Conservation (phyloP, 177 flowering plant species). For the Vitis hybrid region DNA sequence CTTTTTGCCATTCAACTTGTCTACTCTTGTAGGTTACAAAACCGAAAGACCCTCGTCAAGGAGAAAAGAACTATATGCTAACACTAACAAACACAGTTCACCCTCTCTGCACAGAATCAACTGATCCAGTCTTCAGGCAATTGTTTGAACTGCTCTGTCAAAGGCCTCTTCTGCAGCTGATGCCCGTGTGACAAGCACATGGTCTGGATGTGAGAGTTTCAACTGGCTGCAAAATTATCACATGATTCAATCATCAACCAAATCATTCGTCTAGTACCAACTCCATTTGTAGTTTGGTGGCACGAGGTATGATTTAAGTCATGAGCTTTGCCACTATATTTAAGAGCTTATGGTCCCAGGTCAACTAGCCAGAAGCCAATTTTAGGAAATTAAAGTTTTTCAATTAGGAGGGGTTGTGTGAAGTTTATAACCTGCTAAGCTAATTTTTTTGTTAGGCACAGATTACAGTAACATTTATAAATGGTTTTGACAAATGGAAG, state of each 20-base stretch:
- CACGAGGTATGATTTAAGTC: too few relatives aligned
- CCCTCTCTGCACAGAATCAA: conserved; percentile 2
- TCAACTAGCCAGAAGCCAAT: not conserved
- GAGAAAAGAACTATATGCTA: not conserved
- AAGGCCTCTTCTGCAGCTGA: conserved; percentile 76
- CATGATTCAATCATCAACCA: not conserved
- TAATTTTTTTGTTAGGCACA: too few relatives aligned
- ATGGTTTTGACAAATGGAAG: too few relatives aligned
- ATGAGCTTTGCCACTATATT: too few relatives aligned
- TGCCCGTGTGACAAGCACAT: conserved; percentile 70
- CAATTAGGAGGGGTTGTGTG: too few relatives aligned
- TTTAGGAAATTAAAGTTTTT: not conserved
- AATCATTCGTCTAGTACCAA: too few relatives aligned
- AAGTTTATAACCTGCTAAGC: too few relatives aligned
- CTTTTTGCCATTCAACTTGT: conserved; percentile 1
- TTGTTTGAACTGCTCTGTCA: conserved; percentile 76
- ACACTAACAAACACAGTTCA: not conserved
- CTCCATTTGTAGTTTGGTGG: too few relatives aligned
- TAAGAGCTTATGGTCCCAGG: too few relatives aligned
- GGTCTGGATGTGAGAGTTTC: conserved; percentile 82
- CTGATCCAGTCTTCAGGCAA: conserved; percentile 34
- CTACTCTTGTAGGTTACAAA: conserved; percentile 12
- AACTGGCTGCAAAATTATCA: conserved; percentile 75
- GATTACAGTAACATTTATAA: too few relatives aligned
- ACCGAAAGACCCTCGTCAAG: not conserved